Evolutionary conservation across 1,284 basidiomycete species (phyloP), one percentile per base, ranked within the genome.

Genomic region (Marasmius fiardii): DNA sequence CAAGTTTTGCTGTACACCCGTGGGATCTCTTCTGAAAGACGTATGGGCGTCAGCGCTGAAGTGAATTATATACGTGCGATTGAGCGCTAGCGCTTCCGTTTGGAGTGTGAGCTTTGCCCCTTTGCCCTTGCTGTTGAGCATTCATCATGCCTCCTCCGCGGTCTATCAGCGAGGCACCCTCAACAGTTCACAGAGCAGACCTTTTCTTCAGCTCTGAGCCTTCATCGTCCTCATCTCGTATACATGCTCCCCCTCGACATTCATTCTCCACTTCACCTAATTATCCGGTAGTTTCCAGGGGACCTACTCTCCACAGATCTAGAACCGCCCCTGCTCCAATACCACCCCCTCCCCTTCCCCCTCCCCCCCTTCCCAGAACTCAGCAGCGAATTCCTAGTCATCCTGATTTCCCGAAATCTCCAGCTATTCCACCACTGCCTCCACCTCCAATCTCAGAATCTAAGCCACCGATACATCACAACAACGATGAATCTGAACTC

Each of bases 251-350:
- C n/a, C 58, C 53, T 21, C 53, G 53, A 45, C 51, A 51, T 37
- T 45, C 58, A n/a, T 53, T 55, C 54, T 48, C 53, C 43, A 35
- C 57, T 43, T 14, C 53, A 20, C 26, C 28, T n/a, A 6, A 20
- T 3, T 31, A 16, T 48, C 31, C 47, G 2, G 8, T 58, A 52
- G 54, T 52, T 54, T 48, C 53, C 62, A 41, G 26, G 35, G 21
- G 8, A 18, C 54, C 53, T 39, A 56, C 54, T 49, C 57, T 61
- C 24, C 45, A 60, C 53, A 61, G 63, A 41, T 62, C 60, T 35
- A 48, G 53, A n/a, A 68, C 62, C 33, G 58, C 61, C 6, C 61
- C 63, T 12, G 59, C 63, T 21, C 64, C 58, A 21, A 44, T 61
- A 11, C 61, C 59, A 28, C 62, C 58, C 21, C 54, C 58, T 6